Evolutionary conservation across 179 eudicot species (phyloP), one percentile per base, ranked within the genome.

Genomic region (Amaranthus tricolor): DNA sequence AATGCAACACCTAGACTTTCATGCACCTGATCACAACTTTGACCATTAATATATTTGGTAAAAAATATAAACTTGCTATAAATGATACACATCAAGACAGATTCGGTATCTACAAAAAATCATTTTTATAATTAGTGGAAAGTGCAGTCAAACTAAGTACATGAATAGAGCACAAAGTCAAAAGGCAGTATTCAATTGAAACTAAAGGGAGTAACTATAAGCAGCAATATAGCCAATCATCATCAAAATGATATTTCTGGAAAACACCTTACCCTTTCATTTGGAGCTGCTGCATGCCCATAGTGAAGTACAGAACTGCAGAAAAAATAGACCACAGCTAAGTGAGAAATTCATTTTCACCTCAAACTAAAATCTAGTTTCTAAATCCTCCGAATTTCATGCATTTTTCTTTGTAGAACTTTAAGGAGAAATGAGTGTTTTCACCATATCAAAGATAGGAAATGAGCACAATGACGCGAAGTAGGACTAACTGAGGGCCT

Each of bases 271-370:
- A 94, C 98, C 96, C 82, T 88, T 79, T 94, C 98, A 86, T 94
- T 94, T 81, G 98, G 98, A 80, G 98, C 96, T 43, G 98, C 98
- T 75, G 98, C 97, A 86, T 94, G 98, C 74, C 98, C 98, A 78
- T 94, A 94, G 82, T 94, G 98, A 74, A 94, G 98, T 82, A 94
- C 94, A 84, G 97, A 79, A 86, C 98, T 94, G 94, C 67, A 49
- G 43, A 54, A 63, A 31, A 54, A 71, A 66, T 11, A 49, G 61
- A 80, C 43, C 62, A 71, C 48, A 59, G 47, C 58, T 50, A 31
- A 43, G 74, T 43, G 48, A 70, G 40, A 21, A 53, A n/a, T 17
- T 31, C 2, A 31, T 17, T 62, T 40, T 40, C 6, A 68, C 21
- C 76, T 31, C 57, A 70, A 70, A 3, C 14, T 6, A 40, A 62